Evolutionary conservation across 768 basidiomycete genomes (phyloP).

Genomic region (Mycena chlorophos): DNA sequence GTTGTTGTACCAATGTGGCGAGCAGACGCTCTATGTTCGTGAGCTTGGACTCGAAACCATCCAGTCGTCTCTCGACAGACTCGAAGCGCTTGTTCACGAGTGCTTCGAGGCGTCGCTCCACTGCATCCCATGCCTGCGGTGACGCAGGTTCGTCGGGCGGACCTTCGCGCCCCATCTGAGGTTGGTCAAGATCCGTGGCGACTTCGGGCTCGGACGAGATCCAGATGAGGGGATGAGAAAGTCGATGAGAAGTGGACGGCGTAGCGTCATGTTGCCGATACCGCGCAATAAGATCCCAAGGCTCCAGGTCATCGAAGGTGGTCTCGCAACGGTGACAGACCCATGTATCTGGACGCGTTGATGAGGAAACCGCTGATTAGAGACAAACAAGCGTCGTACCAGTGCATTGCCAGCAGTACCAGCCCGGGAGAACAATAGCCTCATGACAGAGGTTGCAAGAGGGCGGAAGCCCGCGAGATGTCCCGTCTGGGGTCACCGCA

Average conservation of each 20-base stretch:
- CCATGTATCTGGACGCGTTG: slow-evolving; percentile 1
- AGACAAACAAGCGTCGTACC: background rate
- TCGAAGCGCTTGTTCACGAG: slow-evolving; percentile 8
- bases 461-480: background rate
- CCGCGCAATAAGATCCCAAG: slow-evolving; percentile 8
- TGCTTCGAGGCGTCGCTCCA: slow-evolving; percentile 6
- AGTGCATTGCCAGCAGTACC: slow-evolving; percentile 9
- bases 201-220: background rate
- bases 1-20: background rate
- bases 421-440: slow-evolving; percentile 1
- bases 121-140: slow-evolving; percentile 1
- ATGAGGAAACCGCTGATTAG: background rate
- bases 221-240: slow-evolving; percentile 5
- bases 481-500: background rate
- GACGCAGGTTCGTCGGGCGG: too few species aligned
- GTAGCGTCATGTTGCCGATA: slow-evolving; percentile 6
- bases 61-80: background rate
- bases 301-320: background rate
- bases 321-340: slow-evolving; percentile 13
- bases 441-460: background rate
- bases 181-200: background rate
- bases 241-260: background rate
- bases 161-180: too few species aligned
- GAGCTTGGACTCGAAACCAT: slow-evolving; percentile 6
- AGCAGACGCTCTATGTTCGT: slow-evolving; percentile 11